phyloP scores from a whole-genome alignment of 2,329 filamentous ascomycete genomes.

The Colletotrichum cuscutae region DNA sequence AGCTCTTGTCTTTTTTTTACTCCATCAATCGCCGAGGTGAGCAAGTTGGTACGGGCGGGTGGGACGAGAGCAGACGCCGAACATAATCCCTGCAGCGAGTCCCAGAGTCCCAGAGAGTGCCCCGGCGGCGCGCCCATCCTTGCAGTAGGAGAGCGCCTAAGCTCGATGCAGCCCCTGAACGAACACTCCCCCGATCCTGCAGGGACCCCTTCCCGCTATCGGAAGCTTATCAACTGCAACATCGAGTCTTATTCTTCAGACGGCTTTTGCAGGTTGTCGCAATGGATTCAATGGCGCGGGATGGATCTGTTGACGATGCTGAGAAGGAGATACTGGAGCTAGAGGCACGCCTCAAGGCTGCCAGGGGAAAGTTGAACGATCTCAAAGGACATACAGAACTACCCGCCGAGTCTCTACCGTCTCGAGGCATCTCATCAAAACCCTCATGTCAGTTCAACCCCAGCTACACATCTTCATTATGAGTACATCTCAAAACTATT shows the following conservation, averaged over 20 bases:
- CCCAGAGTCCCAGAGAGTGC: neutral
- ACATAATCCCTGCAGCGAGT: conserved; percentile 1
- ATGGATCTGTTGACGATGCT: conserved; percentile 40
- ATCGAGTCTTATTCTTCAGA: neutral
- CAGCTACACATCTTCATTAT: conserved; percentile 27
- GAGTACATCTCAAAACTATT: conserved; percentile 31
- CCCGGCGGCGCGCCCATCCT: neutral
- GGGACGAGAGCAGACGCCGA: conserved; percentile 31
- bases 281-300: conserved; percentile 39
- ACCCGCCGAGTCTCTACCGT: neutral
- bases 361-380: conserved; percentile 55
- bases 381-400: conserved; percentile 47
- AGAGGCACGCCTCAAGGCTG: conserved; percentile 61
- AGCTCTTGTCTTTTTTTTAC: conserved; percentile 1
- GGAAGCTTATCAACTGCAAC: conserved; percentile 32
- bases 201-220: conserved; percentile 26
- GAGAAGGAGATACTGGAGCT: conserved; percentile 68
- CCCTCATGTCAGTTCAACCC: conserved; percentile 35
- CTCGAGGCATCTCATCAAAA: conserved; percentile 6
- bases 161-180: conserved; percentile 18
- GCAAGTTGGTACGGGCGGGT: conserved; percentile 9
- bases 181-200: neutral
- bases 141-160: neutral
- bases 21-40: conserved; percentile 31
- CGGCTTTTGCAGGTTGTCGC: neutral